Base-by-base conservation (phyloP, 148 eudicot species). In the Pouteria glomerata region DNA sequence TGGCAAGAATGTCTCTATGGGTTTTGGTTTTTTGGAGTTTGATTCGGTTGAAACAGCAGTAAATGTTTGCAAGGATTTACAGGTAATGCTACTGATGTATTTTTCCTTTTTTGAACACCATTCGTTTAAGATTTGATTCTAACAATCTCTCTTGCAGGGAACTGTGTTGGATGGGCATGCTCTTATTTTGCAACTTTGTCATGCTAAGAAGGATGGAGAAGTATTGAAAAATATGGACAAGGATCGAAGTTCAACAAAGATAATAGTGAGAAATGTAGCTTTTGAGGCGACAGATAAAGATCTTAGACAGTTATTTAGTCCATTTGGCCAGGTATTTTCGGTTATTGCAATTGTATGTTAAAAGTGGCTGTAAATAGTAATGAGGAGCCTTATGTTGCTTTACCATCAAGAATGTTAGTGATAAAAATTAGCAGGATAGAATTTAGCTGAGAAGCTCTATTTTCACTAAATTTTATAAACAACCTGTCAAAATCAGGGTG, bases 271-370 rank as follows among this genome's bases (percentile, higher is more conserved):
- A 75, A 95, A 95, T 78, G 96, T 95, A 58, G 97, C 99, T 70
- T 95, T 95, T 74, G 97, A 95, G 84, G 99, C 97, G 66, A 95
- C 97, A n/a, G 88, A 84, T 72, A 92, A 92, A 78, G 96, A 95
- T 69, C 85, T 95, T 47, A 86, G 88, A 61, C 97, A 92, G 73
- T 76, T 95, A 15, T 95, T 92, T 71, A 88, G 86, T 77, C 91
- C 91, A 61, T 95, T 89, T 70, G 97, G 99, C 41, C 94, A 95
- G 97, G 99, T 95, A 80, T 66, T 23, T 42, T 48, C 31, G 31
- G 14, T 74, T 42, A 39, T 74, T 37, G 29, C 48, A 14, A 44
- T 39, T 71, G 52, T 24, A 10, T 55, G 1, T 13, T 24, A 56
- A 23, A 70, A 68, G 27, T 70, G 55, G n/a, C 26, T 26, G 23